A percentile compares a stretch with the other conserved stretches of the same genome.
These are phyloP conservation scores for Xylaria sp. DNA, from an alignment of 2,329 filamentous ascomycete genomes.

Conservation along the genomic window DNA sequence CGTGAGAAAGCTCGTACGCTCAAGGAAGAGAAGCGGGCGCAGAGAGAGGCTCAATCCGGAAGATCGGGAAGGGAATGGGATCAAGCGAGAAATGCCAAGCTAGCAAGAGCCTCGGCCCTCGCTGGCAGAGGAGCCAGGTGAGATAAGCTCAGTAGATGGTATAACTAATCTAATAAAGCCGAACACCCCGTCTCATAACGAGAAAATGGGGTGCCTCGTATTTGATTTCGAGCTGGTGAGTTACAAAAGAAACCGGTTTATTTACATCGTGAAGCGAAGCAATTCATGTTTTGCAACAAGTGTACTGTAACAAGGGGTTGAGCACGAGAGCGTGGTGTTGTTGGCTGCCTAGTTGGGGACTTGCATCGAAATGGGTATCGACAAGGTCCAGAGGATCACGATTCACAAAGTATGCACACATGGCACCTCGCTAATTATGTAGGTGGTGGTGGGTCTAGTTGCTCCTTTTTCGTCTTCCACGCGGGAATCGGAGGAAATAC, in stretches of 20 bases:
- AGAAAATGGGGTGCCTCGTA: not conserved
- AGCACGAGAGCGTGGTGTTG: not conserved
- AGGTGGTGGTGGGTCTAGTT: not conserved
- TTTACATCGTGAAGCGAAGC: not conserved
- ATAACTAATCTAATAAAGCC: conserved; percentile 9
- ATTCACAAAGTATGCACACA: not conserved
- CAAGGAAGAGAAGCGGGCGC: conserved; percentile 70
- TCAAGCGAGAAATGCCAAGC: conserved; percentile 66
- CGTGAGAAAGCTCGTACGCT: conserved; percentile 82
- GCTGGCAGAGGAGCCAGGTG: conserved; percentile 68
- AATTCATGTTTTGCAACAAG: not conserved
- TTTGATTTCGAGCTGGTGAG: not conserved
- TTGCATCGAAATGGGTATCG: not conserved
- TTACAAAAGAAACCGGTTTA: not conserved
- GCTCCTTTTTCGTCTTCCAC: not conserved
- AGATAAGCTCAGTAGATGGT: conserved; percentile 22
- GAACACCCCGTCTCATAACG: not conserved
- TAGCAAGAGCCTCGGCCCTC: conserved; percentile 64
- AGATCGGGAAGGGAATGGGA: conserved; percentile 68
- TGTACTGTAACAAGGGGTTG: not conserved
- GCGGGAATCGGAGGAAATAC: not conserved
- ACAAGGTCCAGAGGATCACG: not conserved
- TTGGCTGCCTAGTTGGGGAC: not conserved
- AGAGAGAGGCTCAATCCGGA: conserved; percentile 64
- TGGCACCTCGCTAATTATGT: not conserved